Base-by-base conservation (phyloP, 139 green algal genomes). In the Eudorina sp. region DNA sequence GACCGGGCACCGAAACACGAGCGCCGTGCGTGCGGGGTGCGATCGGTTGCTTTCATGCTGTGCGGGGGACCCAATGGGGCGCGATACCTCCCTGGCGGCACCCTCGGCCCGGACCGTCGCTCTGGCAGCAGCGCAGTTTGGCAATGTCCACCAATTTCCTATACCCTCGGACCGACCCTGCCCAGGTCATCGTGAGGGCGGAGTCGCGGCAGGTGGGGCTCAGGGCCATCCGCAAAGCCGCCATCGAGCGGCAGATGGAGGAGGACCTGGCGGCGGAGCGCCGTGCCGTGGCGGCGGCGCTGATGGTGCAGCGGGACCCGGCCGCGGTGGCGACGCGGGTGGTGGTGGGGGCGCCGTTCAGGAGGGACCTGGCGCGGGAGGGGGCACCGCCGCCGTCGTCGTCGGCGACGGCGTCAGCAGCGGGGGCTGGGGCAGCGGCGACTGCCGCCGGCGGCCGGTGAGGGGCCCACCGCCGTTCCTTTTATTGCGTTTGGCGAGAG, bases 181-280 rank as follows among this genome's bases (percentile, higher is more conserved):
- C 66, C 68, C 91, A 97, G 90, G 91, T 96, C 36, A 74, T 62
- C 0, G 91, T 90, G 34, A 86, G 92, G 8, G 85, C 89, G 29
- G 86, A 92, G 51, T 95, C 94, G 21, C 89, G 93, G 25, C 74
- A 87, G 0, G 83, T 97, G 3, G 95, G 95, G 16, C 70, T 96
- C 74, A 86, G 90, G 2, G 94, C 95, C 62, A 91, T 97, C 34
- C 89, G 92, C 46, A 64, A 89, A 48, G 95, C 95, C 11, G 85
- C 93, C 13, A 87, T 91, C 0, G 88, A 91, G 78, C 90, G 93
- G 16, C 81, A 93, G 64, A 72, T 90, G 21, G 95, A 96, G 77
- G 92, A 95, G 55, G 75, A 90, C n/a, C 79, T 95, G 48, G 85
- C 83, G 0, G 31, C 83, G 46, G 91, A 97, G 92, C 90, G 95